Percentiles rank a stretch among this genome's conserved stretches.
Conservation (phyloP, 257 asterid genomes). For the Jasminum sambac region DNA sequence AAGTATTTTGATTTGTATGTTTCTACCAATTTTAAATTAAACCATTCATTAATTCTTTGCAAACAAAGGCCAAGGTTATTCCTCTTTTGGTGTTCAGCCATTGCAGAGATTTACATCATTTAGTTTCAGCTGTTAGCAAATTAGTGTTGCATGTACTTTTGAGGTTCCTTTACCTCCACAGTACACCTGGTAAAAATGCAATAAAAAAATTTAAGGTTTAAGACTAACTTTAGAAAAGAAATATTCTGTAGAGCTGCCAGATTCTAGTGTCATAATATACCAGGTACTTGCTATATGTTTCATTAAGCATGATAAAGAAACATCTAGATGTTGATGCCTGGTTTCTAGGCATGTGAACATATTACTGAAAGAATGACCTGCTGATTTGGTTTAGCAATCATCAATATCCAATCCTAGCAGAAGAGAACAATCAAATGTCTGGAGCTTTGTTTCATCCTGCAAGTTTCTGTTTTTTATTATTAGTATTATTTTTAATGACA, state of each 20-base stretch:
- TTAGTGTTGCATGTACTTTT: neutral
- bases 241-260: neutral
- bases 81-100: neutral
- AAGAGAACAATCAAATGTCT: neutral
- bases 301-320: conserved; percentile 3
- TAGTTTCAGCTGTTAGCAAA: neutral
- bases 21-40: too few species aligned
- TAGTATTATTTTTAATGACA: neutral
- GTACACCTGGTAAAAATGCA: neutral
- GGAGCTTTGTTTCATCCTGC: conserved; percentile 8
- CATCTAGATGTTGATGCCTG: conserved; percentile 17
- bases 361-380: neutral
- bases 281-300: conserved; percentile 10
- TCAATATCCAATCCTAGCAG: conserved; percentile 9
- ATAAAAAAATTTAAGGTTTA: neutral
- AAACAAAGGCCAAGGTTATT: neutral
- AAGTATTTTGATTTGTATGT: too few species aligned
- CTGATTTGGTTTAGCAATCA: conserved; percentile 14
- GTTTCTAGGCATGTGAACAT: conserved; percentile 7
- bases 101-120: neutral
- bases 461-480: neutral
- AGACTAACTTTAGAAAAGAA: neutral
- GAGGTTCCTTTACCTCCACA: neutral
- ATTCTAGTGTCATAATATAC: conserved; percentile 8
- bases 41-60: too few species aligned